Evolutionary conservation across 2,329 filamentous ascomycete genomes (phyloP).

Genomic region (Alternaria sp.): DNA sequence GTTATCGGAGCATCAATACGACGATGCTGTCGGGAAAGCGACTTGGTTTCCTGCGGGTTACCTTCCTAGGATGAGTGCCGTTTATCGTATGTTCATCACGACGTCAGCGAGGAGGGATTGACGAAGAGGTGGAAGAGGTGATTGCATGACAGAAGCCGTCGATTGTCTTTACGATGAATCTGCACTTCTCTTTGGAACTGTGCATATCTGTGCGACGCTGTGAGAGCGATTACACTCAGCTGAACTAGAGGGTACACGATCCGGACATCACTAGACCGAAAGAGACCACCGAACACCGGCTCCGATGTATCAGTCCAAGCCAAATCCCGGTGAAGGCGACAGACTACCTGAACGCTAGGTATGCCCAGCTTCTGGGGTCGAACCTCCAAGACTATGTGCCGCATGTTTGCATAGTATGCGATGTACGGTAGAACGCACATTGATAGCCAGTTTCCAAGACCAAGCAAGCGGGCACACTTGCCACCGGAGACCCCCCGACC

Average conservation of each 20-base stretch:
- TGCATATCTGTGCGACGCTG: neutral
- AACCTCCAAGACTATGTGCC: conserved; percentile 16
- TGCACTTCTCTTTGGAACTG: neutral
- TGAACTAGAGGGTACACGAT: neutral
- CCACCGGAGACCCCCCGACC: conserved; percentile 21
- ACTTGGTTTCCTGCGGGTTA: conserved; percentile 19
- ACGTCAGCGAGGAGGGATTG: conserved; percentile 4
- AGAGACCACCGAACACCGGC: conserved; percentile 10
- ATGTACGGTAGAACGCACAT: neutral
- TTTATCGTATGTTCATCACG: neutral
- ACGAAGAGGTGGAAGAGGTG: neutral
- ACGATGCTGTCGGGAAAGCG: conserved; percentile 4
- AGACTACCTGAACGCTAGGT: conserved; percentile 9
- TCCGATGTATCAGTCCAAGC: conserved; percentile 2
- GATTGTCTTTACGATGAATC: neutral
- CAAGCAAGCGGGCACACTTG: conserved; percentile 11
- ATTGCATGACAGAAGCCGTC: neutral
- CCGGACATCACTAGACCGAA: conserved; percentile 9
- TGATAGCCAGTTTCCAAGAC: conserved; percentile 13
- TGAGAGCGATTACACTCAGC: conserved; percentile 6
- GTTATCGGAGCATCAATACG: neutral
- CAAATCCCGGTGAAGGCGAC: conserved; percentile 5
- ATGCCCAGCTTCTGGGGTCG: conserved; percentile 26
- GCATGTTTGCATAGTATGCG: conserved; percentile 17
- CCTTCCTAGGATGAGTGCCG: conserved; percentile 10